Percentiles rank a stretch among this genome's conserved stretches.
These are phyloP conservation scores for Globisporangium uncinulatum DNA, from an alignment of 352 stramenopile species.

Conservation along the genomic window DNA sequence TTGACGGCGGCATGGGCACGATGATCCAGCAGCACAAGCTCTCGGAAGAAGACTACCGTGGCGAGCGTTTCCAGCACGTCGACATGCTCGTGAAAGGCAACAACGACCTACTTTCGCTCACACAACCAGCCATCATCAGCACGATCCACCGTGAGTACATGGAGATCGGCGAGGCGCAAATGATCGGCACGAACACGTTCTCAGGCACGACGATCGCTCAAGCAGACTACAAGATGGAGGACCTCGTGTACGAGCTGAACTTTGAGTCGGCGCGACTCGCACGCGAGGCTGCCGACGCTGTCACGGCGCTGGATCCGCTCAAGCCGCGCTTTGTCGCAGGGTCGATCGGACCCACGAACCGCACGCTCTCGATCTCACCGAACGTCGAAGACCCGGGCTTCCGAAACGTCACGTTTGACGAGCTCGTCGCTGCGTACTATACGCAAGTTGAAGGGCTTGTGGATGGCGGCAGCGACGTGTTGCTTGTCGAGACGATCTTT, in stretches of 20 bases:
- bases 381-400: slow-evolving; percentile 92
- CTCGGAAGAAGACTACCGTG: slow-evolving; percentile 94
- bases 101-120: slow-evolving; percentile 96
- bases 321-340: slow-evolving; percentile 94
- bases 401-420: slow-evolving; percentile 96
- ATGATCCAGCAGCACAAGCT: slow-evolving; percentile 96
- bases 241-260: slow-evolving; percentile 95
- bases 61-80: slow-evolving; percentile 92
- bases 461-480: slow-evolving; percentile 93
- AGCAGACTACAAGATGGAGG: slow-evolving; percentile 97
- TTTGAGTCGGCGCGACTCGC: slow-evolving; percentile 89
- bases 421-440: slow-evolving; percentile 95
- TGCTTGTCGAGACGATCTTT: slow-evolving; percentile 98
- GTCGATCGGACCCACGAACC: slow-evolving; percentile 95
- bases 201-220: slow-evolving; percentile 94
- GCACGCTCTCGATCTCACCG: slow-evolving; percentile 94
- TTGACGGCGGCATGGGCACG: slow-evolving; percentile 97
- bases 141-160: slow-evolving; percentile 96
- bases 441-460: slow-evolving; percentile 93
- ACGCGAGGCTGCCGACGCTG: slow-evolving; percentile 90
- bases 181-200: slow-evolving; percentile 98
- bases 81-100: slow-evolving; percentile 94
- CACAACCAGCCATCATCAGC: slow-evolving; percentile 93
- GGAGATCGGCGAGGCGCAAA: slow-evolving; percentile 86
- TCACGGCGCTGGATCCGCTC: slow-evolving; percentile 90